Base-by-base conservation (phyloP, 1,284 basidiomycete species). In the Ganoderma resinaceum region DNA sequence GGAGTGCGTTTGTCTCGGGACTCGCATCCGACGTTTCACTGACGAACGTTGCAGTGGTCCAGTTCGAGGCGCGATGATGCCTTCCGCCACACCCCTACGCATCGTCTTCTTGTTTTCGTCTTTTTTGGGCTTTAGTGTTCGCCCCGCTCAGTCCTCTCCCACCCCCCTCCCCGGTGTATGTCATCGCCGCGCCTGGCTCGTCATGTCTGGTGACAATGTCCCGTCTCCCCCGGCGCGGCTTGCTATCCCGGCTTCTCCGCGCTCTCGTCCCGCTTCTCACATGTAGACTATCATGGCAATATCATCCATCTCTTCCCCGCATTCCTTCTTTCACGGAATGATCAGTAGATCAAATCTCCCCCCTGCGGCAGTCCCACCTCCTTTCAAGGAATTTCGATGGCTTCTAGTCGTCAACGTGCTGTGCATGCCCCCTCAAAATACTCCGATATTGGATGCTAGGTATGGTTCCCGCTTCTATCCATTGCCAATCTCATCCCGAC, bases 11-110 rank as follows among this genome's bases (percentile, higher is more conserved):
- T 71, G 69, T 26, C 35, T 33, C 42, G 61, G 12, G 46, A 52
- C 53, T 16, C 59, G 49, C 63, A 46, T 55, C 66, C 63, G 70
- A 69, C 37, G 69, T 73, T 68, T 71, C 20, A 31, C 69, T 75
- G 37, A 75, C 64, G 9, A 18, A 11, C 49, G 14, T 57, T 63
- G 23, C 72, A 91, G 93, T 95, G 92, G 93, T 95, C 6, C 94
- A 95, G 83, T 95, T 95, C 75, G 94, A 95, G 80, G 94, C 94
- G 49, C 91, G 94, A 74, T 95, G 78, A 80, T 68, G 33, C 29
- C 59, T 38, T 65, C 53, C 65, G 57, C 42, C 7, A 37, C 58
- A 40, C 42, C 58, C 14, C 11, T 8, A n/a, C 3, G 37, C 38
- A 3, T 26, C 53, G 53, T 68, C 35, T 66, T 52, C 49, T 49